phyloP scores from a whole-genome alignment of 2,329 filamentous ascomycete species.

The Colletotrichum higginsianum region DNA sequence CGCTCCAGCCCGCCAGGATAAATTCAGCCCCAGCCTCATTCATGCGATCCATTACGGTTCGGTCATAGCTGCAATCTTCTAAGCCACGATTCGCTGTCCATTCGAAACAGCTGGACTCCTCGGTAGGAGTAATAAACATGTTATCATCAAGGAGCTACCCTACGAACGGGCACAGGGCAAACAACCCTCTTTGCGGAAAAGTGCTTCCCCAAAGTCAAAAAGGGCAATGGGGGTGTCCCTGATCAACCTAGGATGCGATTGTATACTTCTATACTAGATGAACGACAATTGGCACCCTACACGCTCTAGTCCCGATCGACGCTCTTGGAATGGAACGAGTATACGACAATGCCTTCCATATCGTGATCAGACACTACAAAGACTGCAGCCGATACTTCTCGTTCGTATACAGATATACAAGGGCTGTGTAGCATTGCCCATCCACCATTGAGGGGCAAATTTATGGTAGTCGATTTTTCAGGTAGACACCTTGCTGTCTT shows the following conservation, averaged over 20 bases:
- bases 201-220: not conserved
- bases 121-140: constrained; percentile 15
- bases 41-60: not conserved
- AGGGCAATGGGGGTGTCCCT: not conserved
- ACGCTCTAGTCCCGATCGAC: not conserved
- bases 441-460: no score
- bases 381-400: not conserved
- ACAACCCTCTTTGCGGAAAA: not conserved
- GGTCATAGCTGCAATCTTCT: not conserved
- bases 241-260: no score
- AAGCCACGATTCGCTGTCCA: constrained; percentile 18
- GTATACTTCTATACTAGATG: not conserved
- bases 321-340: not conserved
- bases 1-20: not conserved
- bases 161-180: not conserved
- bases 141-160: constrained; percentile 7
- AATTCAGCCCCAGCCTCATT: constrained; percentile 23
- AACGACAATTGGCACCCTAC: not conserved
- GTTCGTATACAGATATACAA: not conserved
- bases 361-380: not conserved
- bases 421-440: not conserved
- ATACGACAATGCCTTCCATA: not conserved
- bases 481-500: not conserved
- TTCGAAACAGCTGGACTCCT: constrained; percentile 18
- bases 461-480: not conserved